Conservation (phyloP, 768 basidiomycete genomes). For the Leccinum longicurvipes region DNA sequence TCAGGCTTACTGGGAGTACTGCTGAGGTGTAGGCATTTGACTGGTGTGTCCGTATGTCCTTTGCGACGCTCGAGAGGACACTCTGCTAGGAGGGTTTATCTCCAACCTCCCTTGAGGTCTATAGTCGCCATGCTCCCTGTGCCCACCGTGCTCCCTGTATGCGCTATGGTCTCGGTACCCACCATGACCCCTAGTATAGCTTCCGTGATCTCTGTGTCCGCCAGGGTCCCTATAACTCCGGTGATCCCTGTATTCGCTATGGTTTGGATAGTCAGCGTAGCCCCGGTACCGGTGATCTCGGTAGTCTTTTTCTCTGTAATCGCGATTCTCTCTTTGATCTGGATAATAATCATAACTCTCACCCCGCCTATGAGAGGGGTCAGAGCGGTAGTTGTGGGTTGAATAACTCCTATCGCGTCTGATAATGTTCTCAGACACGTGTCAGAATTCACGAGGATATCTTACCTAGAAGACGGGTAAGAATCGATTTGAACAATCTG, state of each 20-base stretch:
- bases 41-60: slow-evolving; percentile 19
- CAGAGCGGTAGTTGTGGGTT: slow-evolving; percentile 20
- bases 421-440: slow-evolving; percentile 6
- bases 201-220: slow-evolving; percentile 6
- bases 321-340: slow-evolving; percentile 21
- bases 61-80: slow-evolving; percentile 28
- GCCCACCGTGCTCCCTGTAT: slow-evolving; percentile 1
- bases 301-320: slow-evolving; percentile 18
- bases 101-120: slow-evolving; percentile 14
- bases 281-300: slow-evolving; percentile 21
- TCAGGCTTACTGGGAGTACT: slow-evolving; percentile 19
- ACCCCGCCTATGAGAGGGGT: slow-evolving; percentile 23
- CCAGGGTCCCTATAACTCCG: slow-evolving; percentile 7
- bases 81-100: slow-evolving; percentile 16
- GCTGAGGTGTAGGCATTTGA: slow-evolving; percentile 15
- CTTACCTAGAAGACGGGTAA: slow-evolving; percentile 24
- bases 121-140: slow-evolving; percentile 18
- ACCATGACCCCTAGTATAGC: slow-evolving; percentile 6
- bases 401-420: slow-evolving; percentile 27
- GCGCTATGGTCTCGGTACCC: slow-evolving; percentile 18
- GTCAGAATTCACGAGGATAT: background rate
- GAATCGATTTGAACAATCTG: slow-evolving; percentile 24
- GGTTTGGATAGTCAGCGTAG: slow-evolving; percentile 13
- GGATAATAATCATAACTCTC: slow-evolving; percentile 16
- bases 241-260: slow-evolving; percentile 17